phyloP scores from a whole-genome alignment of 2,329 filamentous ascomycete genomes.

The Lachnellula hyalina region DNA sequence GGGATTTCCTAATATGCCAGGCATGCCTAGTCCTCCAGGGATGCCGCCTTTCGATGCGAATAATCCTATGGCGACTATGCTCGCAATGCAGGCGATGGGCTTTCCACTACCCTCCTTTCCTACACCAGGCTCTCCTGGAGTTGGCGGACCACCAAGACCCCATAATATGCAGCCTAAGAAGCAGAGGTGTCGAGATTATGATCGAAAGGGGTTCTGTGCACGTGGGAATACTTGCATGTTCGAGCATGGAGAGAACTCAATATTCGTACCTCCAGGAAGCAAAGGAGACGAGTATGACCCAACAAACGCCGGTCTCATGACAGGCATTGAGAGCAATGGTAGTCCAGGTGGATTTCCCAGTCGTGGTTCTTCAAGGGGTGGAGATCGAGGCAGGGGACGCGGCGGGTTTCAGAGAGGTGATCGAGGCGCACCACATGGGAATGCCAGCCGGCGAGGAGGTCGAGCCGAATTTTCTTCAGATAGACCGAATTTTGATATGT shows the following conservation, averaged over 20 bases:
- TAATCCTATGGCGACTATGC: slow-evolving; percentile 56
- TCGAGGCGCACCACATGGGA: slow-evolving; percentile 15
- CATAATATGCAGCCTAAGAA: slow-evolving; percentile 19
- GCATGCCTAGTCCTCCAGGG: slow-evolving; percentile 26
- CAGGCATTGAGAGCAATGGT: slow-evolving; percentile 20
- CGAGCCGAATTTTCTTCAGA: slow-evolving; percentile 57
- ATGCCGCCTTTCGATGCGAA: slow-evolving; percentile 50
- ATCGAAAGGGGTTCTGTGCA: slow-evolving; percentile 66
- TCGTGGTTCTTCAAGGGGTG: slow-evolving; percentile 16
- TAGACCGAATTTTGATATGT: slow-evolving; percentile 56
- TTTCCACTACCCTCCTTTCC: slow-evolving; percentile 39
- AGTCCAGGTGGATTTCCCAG: background rate
- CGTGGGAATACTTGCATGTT: slow-evolving; percentile 62
- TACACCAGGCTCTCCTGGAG: slow-evolving; percentile 9
- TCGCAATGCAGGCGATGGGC: slow-evolving; percentile 56
- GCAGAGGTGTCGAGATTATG: slow-evolving; percentile 61
- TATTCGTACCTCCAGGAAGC: slow-evolving; percentile 32
- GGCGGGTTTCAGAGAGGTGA: slow-evolving; percentile 30
- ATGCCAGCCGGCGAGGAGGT: slow-evolving; percentile 22
- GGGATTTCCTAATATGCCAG: slow-evolving; percentile 18
- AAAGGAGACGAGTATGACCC: slow-evolving; percentile 51
- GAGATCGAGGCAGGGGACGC: slow-evolving; percentile 29
- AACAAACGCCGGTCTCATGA: slow-evolving; percentile 42
- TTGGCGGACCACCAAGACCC: background rate
- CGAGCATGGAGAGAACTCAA: slow-evolving; percentile 58